phyloP scores from a whole-genome alignment of 2,329 filamentous ascomycete species.

The Ceratocystis eucalypticola region DNA sequence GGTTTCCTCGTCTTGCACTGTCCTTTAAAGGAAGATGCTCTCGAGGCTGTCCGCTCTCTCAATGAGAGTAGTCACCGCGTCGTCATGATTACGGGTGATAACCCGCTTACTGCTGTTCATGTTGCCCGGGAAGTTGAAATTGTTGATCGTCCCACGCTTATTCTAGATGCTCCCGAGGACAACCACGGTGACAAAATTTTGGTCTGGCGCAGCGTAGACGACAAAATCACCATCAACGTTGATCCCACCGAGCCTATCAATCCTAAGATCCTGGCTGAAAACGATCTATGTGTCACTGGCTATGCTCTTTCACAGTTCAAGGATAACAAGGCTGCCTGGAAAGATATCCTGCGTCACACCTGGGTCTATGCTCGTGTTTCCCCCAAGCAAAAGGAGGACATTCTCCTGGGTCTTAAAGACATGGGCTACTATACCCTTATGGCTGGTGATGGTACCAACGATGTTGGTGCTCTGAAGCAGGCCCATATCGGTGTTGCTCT shows the following conservation, averaged over 20 bases:
- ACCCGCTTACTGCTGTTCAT: slow-evolving; percentile 89
- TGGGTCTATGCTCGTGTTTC: slow-evolving; percentile 99
- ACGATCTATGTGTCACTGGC: slow-evolving; percentile 91
- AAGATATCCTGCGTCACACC: slow-evolving; percentile 67
- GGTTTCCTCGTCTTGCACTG: slow-evolving; percentile 93
- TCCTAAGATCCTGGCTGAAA: slow-evolving; percentile 61
- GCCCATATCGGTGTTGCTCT: slow-evolving; percentile 94
- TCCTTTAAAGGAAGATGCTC: slow-evolving; percentile 89
- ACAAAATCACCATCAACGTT: slow-evolving; percentile 72
- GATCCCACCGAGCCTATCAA: slow-evolving; percentile 73
- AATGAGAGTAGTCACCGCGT: slow-evolving; percentile 98
- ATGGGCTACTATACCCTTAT: slow-evolving; percentile 96
- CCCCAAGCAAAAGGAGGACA: slow-evolving; percentile 97
- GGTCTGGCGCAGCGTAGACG: slow-evolving; percentile 90
- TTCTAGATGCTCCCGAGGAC: slow-evolving; percentile 87
- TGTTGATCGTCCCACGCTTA: slow-evolving; percentile 86
- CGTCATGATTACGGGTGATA: slow-evolving; percentile 98
- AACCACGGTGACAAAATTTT: slow-evolving; percentile 67
- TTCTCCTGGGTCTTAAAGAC: slow-evolving; percentile 89
- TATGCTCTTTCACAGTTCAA: slow-evolving; percentile 86
- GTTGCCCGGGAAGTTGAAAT: slow-evolving; percentile 94
- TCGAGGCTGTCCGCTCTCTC: slow-evolving; percentile 87
- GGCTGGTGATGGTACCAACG: slow-evolving; percentile 97
- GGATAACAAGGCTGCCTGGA: slow-evolving; percentile 55
- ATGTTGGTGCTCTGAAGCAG: slow-evolving; percentile 94